These are phyloP conservation scores for Ceratobasidium sp. DNA, from an alignment of 1,284 basidiomycete genomes.

Conservation along the genomic window DNA sequence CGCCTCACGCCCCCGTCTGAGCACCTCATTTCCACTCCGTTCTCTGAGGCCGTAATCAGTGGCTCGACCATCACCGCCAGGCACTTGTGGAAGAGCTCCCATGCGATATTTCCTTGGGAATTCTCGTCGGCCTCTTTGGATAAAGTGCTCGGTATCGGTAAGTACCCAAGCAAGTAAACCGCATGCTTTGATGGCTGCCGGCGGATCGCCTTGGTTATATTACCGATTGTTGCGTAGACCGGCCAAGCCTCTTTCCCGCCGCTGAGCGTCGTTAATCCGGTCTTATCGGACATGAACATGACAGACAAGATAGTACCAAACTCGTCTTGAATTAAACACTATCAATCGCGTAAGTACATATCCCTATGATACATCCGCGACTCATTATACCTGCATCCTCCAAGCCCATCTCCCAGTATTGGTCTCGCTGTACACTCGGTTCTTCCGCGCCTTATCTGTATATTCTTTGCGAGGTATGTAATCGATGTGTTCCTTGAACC, in stretches of 20 bases:
- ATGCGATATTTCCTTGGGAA: constrained; percentile 7
- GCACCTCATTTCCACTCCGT: constrained; percentile 54
- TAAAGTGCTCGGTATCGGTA: not conserved
- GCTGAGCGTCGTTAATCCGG: constrained; percentile 20
- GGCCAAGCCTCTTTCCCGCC: constrained; percentile 43
- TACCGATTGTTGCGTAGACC: constrained; percentile 44
- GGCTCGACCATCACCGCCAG: constrained; percentile 54
- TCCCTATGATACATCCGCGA: not conserved
- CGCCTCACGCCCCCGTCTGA: constrained; percentile 53
- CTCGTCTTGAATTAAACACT: constrained; percentile 1
- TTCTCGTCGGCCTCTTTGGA: not conserved
- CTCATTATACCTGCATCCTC: constrained; percentile 24
- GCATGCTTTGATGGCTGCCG: not conserved
- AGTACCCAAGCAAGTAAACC: not conserved
- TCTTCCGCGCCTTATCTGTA: not conserved
- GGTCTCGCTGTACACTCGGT: constrained; percentile 21
- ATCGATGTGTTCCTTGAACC: not conserved
- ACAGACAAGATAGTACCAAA: constrained; percentile 41
- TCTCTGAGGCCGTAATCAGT: constrained; percentile 52
- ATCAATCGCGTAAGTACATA: not conserved
- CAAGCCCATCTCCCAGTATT: constrained; percentile 31
- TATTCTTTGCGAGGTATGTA: not conserved
- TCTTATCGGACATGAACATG: constrained; percentile 43
- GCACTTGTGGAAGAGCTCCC: constrained; percentile 56
- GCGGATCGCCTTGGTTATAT: not conserved